phyloP scores from a whole-genome alignment of 768 basidiomycete species.

The Calocybe gangraenosa region DNA sequence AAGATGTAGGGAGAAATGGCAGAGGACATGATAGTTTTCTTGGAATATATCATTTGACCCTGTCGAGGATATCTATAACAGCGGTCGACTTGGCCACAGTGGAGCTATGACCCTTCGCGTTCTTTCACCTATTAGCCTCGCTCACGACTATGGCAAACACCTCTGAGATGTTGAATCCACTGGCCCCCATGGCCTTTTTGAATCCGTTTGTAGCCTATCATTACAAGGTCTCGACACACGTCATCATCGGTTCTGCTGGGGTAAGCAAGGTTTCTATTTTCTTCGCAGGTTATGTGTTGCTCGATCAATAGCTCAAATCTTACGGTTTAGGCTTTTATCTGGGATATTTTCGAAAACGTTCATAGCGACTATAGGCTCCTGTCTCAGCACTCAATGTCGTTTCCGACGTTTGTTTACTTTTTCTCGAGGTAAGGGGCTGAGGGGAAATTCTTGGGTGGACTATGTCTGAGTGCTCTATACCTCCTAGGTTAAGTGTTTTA shows the following conservation, averaged over 20 bases:
- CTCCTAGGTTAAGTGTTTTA: slow-evolving; percentile 12
- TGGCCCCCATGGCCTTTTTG: slow-evolving; percentile 27
- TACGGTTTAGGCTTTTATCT: slow-evolving; percentile 25
- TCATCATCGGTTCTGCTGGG: slow-evolving; percentile 19
- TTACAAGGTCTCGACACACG: slow-evolving; percentile 21
- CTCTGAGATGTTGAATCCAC: slow-evolving; percentile 18
- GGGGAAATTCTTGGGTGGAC: too few relatives aligned
- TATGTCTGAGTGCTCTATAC: background rate
- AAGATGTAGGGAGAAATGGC: too few relatives aligned
- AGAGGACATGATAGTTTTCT: too few relatives aligned
- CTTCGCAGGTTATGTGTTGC: too few relatives aligned
- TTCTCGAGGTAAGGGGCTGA: slow-evolving; percentile 24
- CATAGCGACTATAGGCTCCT: slow-evolving; percentile 23
- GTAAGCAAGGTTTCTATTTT: slow-evolving; percentile 3
- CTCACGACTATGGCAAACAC: background rate
- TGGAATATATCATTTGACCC: too few relatives aligned
- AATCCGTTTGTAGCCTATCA: slow-evolving; percentile 22
- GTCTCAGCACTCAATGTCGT: slow-evolving; percentile 11
- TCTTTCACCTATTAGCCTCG: too few relatives aligned
- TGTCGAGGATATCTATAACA: too few relatives aligned
- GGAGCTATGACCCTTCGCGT: too few relatives aligned
- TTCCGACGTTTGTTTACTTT: slow-evolving; percentile 24
- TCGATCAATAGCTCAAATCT: too few relatives aligned
- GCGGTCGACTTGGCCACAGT: too few relatives aligned
- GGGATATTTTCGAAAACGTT: slow-evolving; percentile 28